Conservation (phyloP, 345 rosid genomes). For the Eucalyptus urophylla region DNA sequence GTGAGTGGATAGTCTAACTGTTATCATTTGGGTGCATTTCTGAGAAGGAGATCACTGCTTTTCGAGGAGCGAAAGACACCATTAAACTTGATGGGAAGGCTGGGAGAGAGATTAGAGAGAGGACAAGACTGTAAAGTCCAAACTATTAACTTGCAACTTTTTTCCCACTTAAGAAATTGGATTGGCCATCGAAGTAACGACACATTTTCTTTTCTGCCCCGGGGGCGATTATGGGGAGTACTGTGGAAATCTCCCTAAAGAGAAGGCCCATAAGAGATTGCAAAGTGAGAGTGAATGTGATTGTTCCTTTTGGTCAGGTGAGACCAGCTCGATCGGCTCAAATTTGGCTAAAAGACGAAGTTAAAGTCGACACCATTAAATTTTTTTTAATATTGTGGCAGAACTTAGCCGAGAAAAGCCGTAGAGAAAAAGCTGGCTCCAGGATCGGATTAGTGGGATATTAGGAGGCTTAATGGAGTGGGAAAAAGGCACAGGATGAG, state of each 20-base stretch:
- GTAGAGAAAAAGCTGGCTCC: not conserved
- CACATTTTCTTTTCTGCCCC: not conserved
- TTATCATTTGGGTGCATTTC: slow-evolving; percentile 20
- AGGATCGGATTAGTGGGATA: slow-evolving; percentile 13
- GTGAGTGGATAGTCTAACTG: slow-evolving; percentile 12
- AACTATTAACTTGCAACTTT: not conserved
- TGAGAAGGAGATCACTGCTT: slow-evolving; percentile 12
- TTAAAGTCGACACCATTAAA: not conserved
- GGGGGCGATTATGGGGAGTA: not conserved
- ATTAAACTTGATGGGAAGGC: not conserved
- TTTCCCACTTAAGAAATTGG: not conserved
- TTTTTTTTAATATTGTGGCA: not conserved
- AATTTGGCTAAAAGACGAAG: not conserved
- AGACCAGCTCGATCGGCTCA: not conserved
- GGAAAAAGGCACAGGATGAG: slow-evolving; percentile 6
- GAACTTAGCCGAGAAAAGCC: not conserved
- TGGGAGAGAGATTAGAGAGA: not conserved
- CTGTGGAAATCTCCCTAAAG: not conserved
- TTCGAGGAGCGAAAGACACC: not conserved
- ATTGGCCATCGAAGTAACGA: not conserved
- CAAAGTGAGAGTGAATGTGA: not conserved
- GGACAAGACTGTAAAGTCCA: not conserved
- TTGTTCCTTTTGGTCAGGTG: not conserved
- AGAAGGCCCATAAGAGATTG: not conserved
- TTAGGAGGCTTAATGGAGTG: slow-evolving; percentile 4